phyloP scores from a whole-genome alignment of 805 yeast species.

The Wickerhamiella nectarea region DNA sequence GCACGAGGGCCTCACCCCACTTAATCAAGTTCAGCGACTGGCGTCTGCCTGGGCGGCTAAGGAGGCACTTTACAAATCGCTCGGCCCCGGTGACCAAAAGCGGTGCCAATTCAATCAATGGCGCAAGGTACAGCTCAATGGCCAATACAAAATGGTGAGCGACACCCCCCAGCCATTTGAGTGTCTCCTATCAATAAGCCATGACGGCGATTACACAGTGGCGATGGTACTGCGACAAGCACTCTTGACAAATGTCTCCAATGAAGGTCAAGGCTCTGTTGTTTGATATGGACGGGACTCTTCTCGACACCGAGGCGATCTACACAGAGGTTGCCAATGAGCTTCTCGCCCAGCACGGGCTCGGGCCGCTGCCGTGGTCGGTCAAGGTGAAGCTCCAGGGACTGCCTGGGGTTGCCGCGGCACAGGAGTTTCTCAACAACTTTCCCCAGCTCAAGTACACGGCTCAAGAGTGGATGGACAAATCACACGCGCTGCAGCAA shows the following conservation, averaged over 20 bases:
- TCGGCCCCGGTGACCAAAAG: conserved; percentile 37
- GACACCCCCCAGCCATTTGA: conserved; percentile 28
- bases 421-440: conserved; percentile 43
- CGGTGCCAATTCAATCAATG: conserved; percentile 44
- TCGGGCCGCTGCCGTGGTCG: conserved; percentile 78
- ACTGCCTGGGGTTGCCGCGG: conserved; percentile 70
- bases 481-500: conserved; percentile 41
- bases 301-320: conserved; percentile 82
- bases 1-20: conserved; percentile 24
- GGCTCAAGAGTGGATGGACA: conserved; percentile 45
- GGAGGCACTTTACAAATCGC: conserved; percentile 57
- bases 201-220: conserved; percentile 47
- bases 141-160: conserved; percentile 14
- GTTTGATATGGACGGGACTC: conserved; percentile 86
- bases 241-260: too few species aligned
- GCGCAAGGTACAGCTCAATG: conserved; percentile 9
- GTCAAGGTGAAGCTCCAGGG: conserved; percentile 82
- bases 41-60: conserved; percentile 61
- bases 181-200: conserved; percentile 45
- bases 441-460: conserved; percentile 55
- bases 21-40: conserved; percentile 23
- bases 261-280: conserved; percentile 46
- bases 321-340: conserved; percentile 70
- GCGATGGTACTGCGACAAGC: conserved; percentile 38
- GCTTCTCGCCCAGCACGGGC: conserved; percentile 50